Percentiles rank a stretch among this genome's conserved stretches.
phyloP scores from a whole-genome alignment of 495 filamentous ascomycete genomes.

The Cryomyces antarcticus region DNA sequence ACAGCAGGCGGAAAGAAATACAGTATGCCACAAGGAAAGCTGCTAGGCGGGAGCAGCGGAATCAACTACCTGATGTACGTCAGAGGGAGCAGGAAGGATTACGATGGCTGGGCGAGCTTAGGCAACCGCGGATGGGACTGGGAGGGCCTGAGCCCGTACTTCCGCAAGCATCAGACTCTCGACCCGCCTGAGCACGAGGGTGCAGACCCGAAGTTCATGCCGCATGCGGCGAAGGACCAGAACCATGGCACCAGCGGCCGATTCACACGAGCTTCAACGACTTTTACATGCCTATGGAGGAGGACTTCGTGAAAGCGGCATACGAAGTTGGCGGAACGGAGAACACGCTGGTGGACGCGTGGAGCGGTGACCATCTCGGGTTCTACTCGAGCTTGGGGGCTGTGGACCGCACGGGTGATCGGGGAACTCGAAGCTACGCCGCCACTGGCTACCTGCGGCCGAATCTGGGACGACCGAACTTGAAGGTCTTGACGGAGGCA shows the following conservation, averaged over 20 bases:
- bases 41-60: constrained; percentile 25
- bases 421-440: constrained; percentile 7
- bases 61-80: constrained; percentile 8
- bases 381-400: constrained; percentile 1
- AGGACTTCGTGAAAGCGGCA: constrained; percentile 12
- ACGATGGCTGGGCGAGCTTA: constrained; percentile 10
- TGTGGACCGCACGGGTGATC: constrained; percentile 2
- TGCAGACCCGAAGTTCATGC: constrained; percentile 6
- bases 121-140: not conserved
- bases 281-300: constrained; percentile 13
- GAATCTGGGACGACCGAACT: constrained; percentile 6
- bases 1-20: constrained; percentile 7
- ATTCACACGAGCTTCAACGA: constrained; percentile 16
- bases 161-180: constrained; percentile 9
- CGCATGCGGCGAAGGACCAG: constrained; percentile 3
- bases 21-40: constrained; percentile 19
- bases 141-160: constrained; percentile 7
- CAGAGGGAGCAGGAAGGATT: constrained; percentile 6
- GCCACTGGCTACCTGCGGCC: constrained; percentile 6
- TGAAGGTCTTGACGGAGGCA: constrained; percentile 8
- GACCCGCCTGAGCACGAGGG: constrained; percentile 2
- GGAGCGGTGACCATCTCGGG: constrained; percentile 11
- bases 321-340: constrained; percentile 10
- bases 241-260: constrained; percentile 7
- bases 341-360: constrained; percentile 8